Base-by-base conservation (phyloP, 176 grass and related monocot species). In the Bonia amplexicaulis region DNA sequence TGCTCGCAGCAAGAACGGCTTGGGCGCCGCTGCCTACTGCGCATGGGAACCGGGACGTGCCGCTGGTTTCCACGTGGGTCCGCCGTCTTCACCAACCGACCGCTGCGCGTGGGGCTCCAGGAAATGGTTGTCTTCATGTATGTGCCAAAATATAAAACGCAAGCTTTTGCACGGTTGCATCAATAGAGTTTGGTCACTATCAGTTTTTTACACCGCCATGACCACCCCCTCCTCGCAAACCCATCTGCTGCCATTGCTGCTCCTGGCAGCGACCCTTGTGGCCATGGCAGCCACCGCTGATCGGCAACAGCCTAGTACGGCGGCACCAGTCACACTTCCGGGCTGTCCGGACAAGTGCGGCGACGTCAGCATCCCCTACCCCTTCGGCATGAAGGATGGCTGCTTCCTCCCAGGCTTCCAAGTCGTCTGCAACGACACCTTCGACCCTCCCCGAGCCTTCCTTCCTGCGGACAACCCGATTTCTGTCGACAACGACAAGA, bases 271-370 rank as follows among this genome's bases (percentile, higher is more conserved):
- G 1, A 10, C 35, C 13, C 4, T 20, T 39, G 66, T 3, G 33
- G 66, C 67, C 19, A n/a, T 61, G 8, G 20, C n/a, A 8, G 8
- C 23, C 59, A 62, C n/a, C 23, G 59, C 23, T 39, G 49, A 31
- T n/a, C 62, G 33, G 26, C 62, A 65, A 7, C 7, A 66, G 2
- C 7, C 15, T 19, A 5, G 7, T 9, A 66, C 64, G 6, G 13
- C 15, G 31, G 31, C 31, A 12, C 15, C 15, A 3, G 6, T 37
- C 14, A 66, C 64, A 15, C 45, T 84, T 6, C 81, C 65, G 12
- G 58, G 35, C 4, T 90, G 88, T 69, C 82, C 67, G 0, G 61
- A 76, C 58, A 90, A 71, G 73, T 90, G 88, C 12, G 88, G 88
- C 57, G 12, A 85, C 61, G 45, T 85, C 40, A 74, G 76, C 42